phyloP scores from a whole-genome alignment of 148 eudicot genomes.

The Cornus kousa region DNA sequence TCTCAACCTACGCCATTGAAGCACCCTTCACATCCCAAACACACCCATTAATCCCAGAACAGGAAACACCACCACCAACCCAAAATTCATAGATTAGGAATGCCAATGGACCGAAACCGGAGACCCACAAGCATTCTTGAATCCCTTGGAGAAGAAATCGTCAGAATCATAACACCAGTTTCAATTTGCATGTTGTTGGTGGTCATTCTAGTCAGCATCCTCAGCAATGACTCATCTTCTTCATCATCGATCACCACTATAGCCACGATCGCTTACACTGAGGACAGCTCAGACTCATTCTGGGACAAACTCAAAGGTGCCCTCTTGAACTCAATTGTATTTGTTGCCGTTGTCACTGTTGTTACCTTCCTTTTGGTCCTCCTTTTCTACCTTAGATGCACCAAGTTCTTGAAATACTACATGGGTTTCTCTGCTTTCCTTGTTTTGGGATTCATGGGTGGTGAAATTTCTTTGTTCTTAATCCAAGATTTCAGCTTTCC shows the following conservation, averaged over 20 bases:
- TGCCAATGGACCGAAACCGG: constrained; percentile 49
- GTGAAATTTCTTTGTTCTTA: constrained; percentile 54
- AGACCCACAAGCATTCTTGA: constrained; percentile 63
- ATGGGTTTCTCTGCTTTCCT: constrained; percentile 86
- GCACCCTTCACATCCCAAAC: neutral
- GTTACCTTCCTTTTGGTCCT: constrained; percentile 76
- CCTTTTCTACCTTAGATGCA: constrained; percentile 77
- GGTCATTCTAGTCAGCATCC: constrained; percentile 57
- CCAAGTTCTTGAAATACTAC: constrained; percentile 81
- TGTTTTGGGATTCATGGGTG: constrained; percentile 86
- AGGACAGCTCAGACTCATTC: constrained; percentile 58
- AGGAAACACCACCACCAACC: neutral
- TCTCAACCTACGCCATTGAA: too few species aligned
- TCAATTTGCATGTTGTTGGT: constrained; percentile 85
- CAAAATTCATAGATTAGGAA: neutral
- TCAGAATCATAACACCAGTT: constrained; percentile 82
- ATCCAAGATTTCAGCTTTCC: constrained; percentile 41
- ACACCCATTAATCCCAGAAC: neutral
- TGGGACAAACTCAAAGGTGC: constrained; percentile 92
- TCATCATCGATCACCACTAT: constrained; percentile 56
- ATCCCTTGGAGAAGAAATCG: constrained; percentile 80
- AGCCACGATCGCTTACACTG: constrained; percentile 72
- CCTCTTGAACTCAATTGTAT: constrained; percentile 77
- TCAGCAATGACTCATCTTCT: constrained; percentile 31
- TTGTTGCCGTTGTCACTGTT: constrained; percentile 68